Evolutionary conservation across 1,139 yeast genomes (phyloP), one percentile per base, ranked within the genome.

Genomic region (Blastobotrys indianensis): DNA sequence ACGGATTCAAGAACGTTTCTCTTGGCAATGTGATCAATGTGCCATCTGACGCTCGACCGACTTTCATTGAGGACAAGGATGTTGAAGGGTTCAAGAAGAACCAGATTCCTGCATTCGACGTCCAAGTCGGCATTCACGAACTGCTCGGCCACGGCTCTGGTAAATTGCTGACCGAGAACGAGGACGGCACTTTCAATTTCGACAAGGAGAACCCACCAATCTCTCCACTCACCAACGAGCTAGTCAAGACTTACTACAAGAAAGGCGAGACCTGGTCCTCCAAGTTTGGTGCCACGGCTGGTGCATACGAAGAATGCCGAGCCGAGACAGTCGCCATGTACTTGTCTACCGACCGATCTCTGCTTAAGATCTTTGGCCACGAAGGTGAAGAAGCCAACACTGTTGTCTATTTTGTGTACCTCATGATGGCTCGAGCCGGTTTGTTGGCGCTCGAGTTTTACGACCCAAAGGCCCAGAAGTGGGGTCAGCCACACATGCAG

Each of bases 401-500:
- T 53, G 79, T 86, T 40, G 73, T 77, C 41, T 76, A 75, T 56
- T 73, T 84, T 42, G 85, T 87, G 15, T 83, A 82, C 51, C 68
- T 86, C 52, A 79, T 78, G 54, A 87, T 87, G 96, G 84, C 88
- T 29, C 76, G 95, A 58, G 95, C 95, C 4, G 95, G 95, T 52
- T 70, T 87, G 45, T 60, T 83, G 37, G 90, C 85, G 1, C 72
- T 87, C 59, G 95, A 87, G 63, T 85, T 75, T 64, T 87, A 94
- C 87, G 95, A 86, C 64, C 95, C 95, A 37, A 65, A 68, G 39
- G 74, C 86, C 32, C 69, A 73, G 51, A 85, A 85, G 65, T 87
- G 95, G 95, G 95, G 95, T 32, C 96, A 87, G 68, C 81, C 95
- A n/a, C 96, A 87, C 63, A 85, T 86, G 88, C 95, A 86, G 69